Evolutionary conservation across 345 rosid genomes (phyloP).

Genomic region (Angophora floribunda): DNA sequence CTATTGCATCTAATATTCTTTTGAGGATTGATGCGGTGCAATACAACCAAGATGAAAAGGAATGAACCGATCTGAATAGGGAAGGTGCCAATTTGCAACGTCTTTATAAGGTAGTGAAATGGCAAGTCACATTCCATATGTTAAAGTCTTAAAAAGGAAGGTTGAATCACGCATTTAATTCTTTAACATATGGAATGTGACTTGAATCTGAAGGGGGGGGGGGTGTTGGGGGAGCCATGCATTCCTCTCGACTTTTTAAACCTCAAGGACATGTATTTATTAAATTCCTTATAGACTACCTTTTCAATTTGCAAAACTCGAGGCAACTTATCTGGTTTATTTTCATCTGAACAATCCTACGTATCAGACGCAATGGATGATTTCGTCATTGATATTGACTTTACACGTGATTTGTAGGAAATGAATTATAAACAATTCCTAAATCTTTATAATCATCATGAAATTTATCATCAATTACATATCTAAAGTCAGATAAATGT

Average conservation of each 20-base stretch:
- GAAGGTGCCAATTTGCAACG: no score
- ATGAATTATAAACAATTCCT: not conserved
- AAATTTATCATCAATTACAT: not conserved
- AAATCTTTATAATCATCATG: not conserved
- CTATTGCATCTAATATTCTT: no score
- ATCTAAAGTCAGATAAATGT: no score
- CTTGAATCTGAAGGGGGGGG: no score
- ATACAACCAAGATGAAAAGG: no score
- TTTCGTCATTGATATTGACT: not conserved
- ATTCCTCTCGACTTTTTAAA: not conserved
- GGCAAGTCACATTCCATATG: no score
- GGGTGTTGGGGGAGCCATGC: not conserved
- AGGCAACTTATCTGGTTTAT: not conserved
- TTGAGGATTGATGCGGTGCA: no score
- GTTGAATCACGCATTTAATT: not conserved
- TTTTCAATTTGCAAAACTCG: not conserved
- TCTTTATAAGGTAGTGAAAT: no score
- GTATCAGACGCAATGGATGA: not conserved
- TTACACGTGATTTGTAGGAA: not conserved
- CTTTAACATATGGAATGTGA: not conserved
- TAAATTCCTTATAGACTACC: not conserved
- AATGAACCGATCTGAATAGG: no score
- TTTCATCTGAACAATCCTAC: not conserved
- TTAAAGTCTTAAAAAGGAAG: not conserved
- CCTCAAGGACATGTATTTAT: not conserved